phyloP scores from a whole-genome alignment of 1,284 basidiomycete genomes.

The Cryptococcus sp. region DNA sequence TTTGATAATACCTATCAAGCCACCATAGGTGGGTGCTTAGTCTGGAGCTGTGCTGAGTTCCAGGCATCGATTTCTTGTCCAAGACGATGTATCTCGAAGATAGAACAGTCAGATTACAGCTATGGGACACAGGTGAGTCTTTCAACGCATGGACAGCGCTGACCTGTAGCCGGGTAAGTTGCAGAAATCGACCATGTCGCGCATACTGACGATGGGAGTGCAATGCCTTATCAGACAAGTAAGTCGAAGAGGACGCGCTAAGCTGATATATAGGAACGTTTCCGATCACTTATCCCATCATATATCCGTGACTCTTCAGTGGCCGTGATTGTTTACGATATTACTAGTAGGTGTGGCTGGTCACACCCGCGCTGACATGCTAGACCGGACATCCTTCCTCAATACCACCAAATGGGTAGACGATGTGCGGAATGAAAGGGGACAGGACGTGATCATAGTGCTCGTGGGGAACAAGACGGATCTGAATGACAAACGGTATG shows the following conservation, averaged over 20 bases:
- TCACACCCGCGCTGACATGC: constrained; percentile 1
- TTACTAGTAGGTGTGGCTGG: constrained; percentile 75
- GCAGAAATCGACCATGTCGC: not conserved
- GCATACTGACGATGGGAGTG: not conserved
- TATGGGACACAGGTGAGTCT: constrained; percentile 92
- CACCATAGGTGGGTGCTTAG: constrained; percentile 68
- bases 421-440: constrained; percentile 95
- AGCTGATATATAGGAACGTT: constrained; percentile 72
- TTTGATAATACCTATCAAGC: constrained; percentile 99
- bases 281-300: constrained; percentile 95
- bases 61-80: constrained; percentile 93
- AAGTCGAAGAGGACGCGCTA: constrained; percentile 11
- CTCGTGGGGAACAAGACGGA: constrained; percentile 99
- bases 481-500: constrained; percentile 56
- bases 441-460: constrained; percentile 98
- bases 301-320: constrained; percentile 99
- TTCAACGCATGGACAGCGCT: not conserved
- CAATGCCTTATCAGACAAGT: constrained; percentile 32
- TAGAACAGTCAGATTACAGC: constrained; percentile 92
- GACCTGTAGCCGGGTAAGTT: constrained; percentile 4
- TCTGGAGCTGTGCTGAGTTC: not conserved
- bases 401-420: constrained; percentile 99
- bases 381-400: constrained; percentile 93
- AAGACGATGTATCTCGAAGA: constrained; percentile 99
- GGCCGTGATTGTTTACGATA: constrained; percentile 97